phyloP scores from a whole-genome alignment of 2,329 filamentous ascomycete genomes.

The Setomelanomma holmii region DNA sequence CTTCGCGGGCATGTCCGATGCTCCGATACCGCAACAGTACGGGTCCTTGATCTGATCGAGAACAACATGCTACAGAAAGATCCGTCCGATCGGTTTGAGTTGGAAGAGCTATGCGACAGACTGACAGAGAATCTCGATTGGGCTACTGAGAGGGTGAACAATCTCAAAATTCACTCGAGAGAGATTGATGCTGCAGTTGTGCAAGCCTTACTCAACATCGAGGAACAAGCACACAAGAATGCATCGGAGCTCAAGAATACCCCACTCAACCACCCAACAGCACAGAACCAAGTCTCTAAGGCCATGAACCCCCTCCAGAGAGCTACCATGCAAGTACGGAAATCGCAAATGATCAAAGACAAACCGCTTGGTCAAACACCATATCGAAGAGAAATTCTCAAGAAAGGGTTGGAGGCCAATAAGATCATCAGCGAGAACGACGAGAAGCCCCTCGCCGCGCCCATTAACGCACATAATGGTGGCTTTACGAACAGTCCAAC shows the following conservation, averaged over 20 bases:
- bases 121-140: constrained; percentile 3
- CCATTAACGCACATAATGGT: background rate
- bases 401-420: background rate
- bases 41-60: constrained; percentile 19
- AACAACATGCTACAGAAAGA: constrained; percentile 12
- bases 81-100: background rate
- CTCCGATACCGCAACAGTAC: constrained; percentile 14
- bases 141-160: background rate
- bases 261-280: constrained; percentile 1
- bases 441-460: background rate
- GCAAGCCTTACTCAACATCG: constrained; percentile 6
- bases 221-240: constrained; percentile 8
- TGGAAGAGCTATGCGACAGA: constrained; percentile 3
- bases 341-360: constrained; percentile 1
- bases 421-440: background rate
- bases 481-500: background rate
- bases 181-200: constrained; percentile 5
- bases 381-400: constrained; percentile 1
- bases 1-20: constrained; percentile 7
- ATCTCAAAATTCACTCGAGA: background rate
- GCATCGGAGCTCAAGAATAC: background rate
- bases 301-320: background rate
- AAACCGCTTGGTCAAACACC: constrained; percentile 1
- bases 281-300: background rate
- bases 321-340: constrained; percentile 5